Conservation (phyloP, 2,329 filamentous ascomycete genomes). For the Botrytis cinerea region DNA sequence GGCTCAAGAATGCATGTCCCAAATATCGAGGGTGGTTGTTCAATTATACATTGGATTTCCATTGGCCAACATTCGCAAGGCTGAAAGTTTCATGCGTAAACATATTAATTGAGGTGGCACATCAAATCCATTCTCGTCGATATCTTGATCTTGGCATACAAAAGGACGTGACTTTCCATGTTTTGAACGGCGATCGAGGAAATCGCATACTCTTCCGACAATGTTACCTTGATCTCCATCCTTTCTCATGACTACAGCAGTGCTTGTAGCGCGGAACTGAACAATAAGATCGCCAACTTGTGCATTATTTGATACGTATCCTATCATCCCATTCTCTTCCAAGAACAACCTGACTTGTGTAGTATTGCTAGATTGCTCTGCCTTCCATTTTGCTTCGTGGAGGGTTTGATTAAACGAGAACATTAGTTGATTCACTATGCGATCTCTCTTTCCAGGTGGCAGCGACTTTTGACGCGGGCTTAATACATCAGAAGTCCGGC, state of each 20-base stretch:
- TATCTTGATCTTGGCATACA: constrained; percentile 10
- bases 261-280: constrained; percentile 15
- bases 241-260: constrained; percentile 16
- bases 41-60: background rate
- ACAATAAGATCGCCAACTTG: constrained; percentile 9
- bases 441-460: constrained; percentile 15
- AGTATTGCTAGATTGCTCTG: background rate
- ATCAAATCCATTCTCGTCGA: constrained; percentile 18
- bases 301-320: constrained; percentile 14
- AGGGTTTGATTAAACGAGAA: constrained; percentile 18
- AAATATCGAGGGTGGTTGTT: background rate
- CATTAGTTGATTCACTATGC: constrained; percentile 10
- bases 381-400: constrained; percentile 21
- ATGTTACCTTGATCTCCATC: background rate
- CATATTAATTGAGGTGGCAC: background rate
- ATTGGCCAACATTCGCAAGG: constrained; percentile 12
- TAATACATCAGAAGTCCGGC: background rate
- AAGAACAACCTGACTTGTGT: constrained; percentile 13
- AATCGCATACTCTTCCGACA: constrained; percentile 17
- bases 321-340: constrained; percentile 24
- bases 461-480: background rate
- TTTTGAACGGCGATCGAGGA: constrained; percentile 1
- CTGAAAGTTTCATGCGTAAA: constrained; percentile 19
- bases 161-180: constrained; percentile 13
- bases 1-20: background rate